Evolutionary conservation across 495 filamentous ascomycete species (phyloP).

Genomic region (Xylaria cubensis): DNA sequence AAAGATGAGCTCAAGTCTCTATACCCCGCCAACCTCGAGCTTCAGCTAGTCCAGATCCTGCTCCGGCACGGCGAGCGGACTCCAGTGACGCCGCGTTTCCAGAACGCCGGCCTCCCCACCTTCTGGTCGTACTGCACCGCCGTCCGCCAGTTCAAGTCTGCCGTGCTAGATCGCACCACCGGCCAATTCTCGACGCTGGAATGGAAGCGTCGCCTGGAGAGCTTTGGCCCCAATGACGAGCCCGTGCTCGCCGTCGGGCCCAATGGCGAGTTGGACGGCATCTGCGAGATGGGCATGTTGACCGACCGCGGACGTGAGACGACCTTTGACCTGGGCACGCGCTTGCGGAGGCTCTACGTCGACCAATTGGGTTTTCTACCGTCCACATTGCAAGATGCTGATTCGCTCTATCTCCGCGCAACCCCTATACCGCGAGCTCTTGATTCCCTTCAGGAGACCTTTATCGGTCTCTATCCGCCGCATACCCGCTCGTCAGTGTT

Average conservation of each 20-base stretch:
- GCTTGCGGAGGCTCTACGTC: conserved; percentile 84
- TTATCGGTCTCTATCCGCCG: conserved; percentile 86
- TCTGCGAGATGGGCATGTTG: conserved; percentile 87
- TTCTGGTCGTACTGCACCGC: conserved; percentile 94
- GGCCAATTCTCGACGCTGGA: conserved; percentile 68
- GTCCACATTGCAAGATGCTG: conserved; percentile 62
- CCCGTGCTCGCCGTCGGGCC: conserved; percentile 72
- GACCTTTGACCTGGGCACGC: conserved; percentile 78
- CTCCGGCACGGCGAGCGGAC: conserved; percentile 91
- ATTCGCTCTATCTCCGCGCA: conserved; percentile 82
- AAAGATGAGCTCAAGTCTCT: conserved; percentile 79
- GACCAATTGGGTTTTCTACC: conserved; percentile 89
- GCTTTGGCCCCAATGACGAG: conserved; percentile 74
- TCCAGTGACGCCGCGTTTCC: conserved; percentile 85
- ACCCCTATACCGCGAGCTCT: conserved; percentile 86
- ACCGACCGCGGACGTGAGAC: conserved; percentile 87
- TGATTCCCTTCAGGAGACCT: conserved; percentile 88
- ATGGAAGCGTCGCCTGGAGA: conserved; percentile 82
- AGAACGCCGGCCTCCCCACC: conserved; percentile 80
- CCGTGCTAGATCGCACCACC: conserved; percentile 60
- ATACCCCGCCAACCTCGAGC: conserved; percentile 79
- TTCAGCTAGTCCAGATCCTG: conserved; percentile 89
- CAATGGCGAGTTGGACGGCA: conserved; percentile 69
- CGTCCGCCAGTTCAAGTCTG: conserved; percentile 73
- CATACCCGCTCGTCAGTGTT: conserved; percentile 64